Percentiles rank a stretch among this genome's conserved stretches.
phyloP scores from a whole-genome alignment of 139 green algal species.

The Tetratostichococcus sp. region DNA sequence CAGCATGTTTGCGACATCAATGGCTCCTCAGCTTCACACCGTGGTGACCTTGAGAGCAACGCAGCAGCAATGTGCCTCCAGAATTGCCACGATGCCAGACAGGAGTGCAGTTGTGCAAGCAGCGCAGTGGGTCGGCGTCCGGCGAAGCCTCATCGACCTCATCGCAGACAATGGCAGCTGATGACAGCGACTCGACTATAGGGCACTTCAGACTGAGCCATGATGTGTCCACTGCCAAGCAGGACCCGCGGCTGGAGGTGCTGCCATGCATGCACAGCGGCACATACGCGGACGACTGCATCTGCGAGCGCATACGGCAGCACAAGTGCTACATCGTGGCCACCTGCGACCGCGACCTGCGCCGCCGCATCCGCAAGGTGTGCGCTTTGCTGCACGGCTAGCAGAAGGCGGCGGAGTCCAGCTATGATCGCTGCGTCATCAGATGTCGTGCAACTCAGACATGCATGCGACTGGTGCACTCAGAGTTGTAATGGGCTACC shows the following conservation, averaged over 20 bases:
- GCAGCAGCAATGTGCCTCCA: too few species aligned
- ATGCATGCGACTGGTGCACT: not conserved
- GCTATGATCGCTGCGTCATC: not conserved
- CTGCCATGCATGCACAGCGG: constrained; percentile 94
- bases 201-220: too few species aligned
- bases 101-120: too few species aligned
- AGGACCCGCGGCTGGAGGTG: constrained; percentile 86
- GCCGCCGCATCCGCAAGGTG: constrained; percentile 91
- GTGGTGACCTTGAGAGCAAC: too few species aligned
- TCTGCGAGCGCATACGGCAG: constrained; percentile 88
- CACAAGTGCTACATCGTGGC: constrained; percentile 99
- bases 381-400: constrained; percentile 4
- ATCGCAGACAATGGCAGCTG: too few species aligned
- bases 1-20: too few species aligned
- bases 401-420: not conserved
- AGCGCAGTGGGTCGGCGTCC: too few species aligned
- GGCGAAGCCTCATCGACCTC: too few species aligned
- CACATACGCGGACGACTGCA: constrained; percentile 98
- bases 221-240: not conserved
- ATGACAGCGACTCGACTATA: too few species aligned
- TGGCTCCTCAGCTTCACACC: too few species aligned
- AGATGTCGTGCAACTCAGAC: not conserved
- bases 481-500: too few species aligned
- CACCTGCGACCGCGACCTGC: constrained; percentile 95
- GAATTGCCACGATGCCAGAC: too few species aligned